Evolutionary conservation across 2,329 filamentous ascomycete species (phyloP), one percentile per base, ranked within the genome.

Genomic region (Diaporthe helianthi): DNA sequence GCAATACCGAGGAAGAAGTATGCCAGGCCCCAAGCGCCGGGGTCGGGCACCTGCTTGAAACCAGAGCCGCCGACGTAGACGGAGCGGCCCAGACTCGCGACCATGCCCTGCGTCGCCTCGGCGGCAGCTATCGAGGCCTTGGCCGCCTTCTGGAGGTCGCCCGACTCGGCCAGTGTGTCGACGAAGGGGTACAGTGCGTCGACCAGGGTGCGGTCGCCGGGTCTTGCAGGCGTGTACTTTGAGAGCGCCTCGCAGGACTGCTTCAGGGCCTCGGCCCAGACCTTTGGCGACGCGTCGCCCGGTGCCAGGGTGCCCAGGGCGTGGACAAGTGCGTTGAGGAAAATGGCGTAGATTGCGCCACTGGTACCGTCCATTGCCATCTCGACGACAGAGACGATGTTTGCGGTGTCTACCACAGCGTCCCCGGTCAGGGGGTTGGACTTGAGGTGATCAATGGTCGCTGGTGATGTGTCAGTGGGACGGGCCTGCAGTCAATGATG

Each of bases 121-220:
- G 94, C 92, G 0, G 92, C 96, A 55, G 89, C 84, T 72, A 87
- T 87, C 0, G 94, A 91, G 2, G 93, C 93, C 74, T 89, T 84
- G 0, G 93, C 93, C 9, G 96, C 94, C 77, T 89, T 84, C 73
- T 88, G 86, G 24, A 96, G 78, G 76, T 92, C 87, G 17, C 87
- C 88, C 0, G 89, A 90, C 75, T 86, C 80, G 8, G 81, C 84
- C 2, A 98, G 85, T 3, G 86, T 87, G 52, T 93, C 87, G 64
- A 97, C 90, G 77, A 98, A 99, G 1, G 96, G 96, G 72, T 92
- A 88, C 61, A 99, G 83, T 1, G 95, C 94, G 80, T 99, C 96
- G 41, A 98, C 87, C 44, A 98, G 83, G 0, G 96, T 99, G 63
- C 96, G 87, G 78, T 99, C 96, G 33, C 96, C 96, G 0, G 92